Base-by-base conservation (phyloP, 306 rosid species). In the Rosa lucieae region DNA sequence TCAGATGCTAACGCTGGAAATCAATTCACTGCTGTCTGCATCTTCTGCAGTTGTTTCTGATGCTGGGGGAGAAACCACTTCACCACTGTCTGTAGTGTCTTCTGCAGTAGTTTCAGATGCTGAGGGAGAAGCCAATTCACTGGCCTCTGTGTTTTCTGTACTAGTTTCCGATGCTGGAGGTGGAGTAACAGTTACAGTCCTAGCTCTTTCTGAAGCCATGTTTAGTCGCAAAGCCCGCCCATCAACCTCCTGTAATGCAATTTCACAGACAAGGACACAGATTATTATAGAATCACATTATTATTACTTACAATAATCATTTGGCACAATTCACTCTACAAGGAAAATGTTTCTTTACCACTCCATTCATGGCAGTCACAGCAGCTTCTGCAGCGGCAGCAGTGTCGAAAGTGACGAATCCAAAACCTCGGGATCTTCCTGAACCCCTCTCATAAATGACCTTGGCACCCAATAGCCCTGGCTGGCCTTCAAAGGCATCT, bases 381-480 rank as follows among this genome's bases (percentile, higher is more conserved):
- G 97, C 97, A 74, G 92, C 81, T 44, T 75, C 82, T 65, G 86
- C 92, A 80, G 84, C 83, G 76, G 89, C 91, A 0, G 90, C 87
- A 35, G 94, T 91, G 82, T 91, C 80, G 14, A 95, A 95, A n/a
- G 94, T 80, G 58, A 95, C 91, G 39, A 95, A 95, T 6, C 99
- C 99, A 6, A 87, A 95, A 42, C 99, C 99, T 52, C 93, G 88
- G 68, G 96, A 90, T 80, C 94, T 89, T 86, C 97, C 93, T 2
- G 83, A 85, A 59, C 82, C 86, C 87, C 86, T 91, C 86, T 95
- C 97, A 78, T 93, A 91, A 69, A 91, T 80, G 79, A 95, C 90
- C 81, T 90, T 93, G 76, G 99, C 97, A 77, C 98, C 80, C 91
- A 95, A 78, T 53, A 93, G 6, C 63, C 99, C 98, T 20, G 87